These are phyloP conservation scores for Saksenaea oblongispora DNA, from an alignment of 371 early-diverging fungal species.

Conservation along the genomic window DNA sequence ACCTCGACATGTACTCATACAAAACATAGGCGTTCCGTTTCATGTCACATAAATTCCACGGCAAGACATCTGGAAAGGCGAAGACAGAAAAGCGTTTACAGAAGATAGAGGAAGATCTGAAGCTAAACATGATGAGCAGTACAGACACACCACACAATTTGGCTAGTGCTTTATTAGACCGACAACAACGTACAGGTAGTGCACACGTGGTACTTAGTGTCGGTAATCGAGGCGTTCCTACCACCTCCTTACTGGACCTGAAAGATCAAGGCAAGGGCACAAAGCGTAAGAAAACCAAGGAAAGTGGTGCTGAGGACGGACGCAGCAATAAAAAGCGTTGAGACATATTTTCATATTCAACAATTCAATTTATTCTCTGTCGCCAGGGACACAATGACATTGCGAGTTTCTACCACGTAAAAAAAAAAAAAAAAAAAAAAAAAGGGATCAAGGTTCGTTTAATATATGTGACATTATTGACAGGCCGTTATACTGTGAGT, in stretches of 20 bases:
- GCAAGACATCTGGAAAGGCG: conserved; percentile 88
- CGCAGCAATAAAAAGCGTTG: neutral
- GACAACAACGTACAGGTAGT: conserved; percentile 70
- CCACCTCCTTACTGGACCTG: conserved; percentile 22
- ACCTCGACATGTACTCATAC: neutral
- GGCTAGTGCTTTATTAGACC: conserved; percentile 72
- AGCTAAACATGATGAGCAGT: conserved; percentile 75
- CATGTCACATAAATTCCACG: conserved; percentile 95
- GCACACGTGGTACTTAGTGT: conserved; percentile 85
- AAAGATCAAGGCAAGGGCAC: conserved; percentile 7
- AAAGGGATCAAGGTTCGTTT: too few relatives aligned
- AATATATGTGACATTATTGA: too few relatives aligned
- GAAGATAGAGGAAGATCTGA: conserved; percentile 82
- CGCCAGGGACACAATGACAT: too few relatives aligned
- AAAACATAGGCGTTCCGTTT: conserved; percentile 77
- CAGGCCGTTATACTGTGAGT: too few relatives aligned
- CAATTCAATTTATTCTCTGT: neutral
- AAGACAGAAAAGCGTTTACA: conserved; percentile 90
- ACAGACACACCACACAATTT: conserved; percentile 81
- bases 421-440: too few relatives aligned
- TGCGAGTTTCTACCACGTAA: too few relatives aligned
- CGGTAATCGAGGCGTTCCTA: conserved; percentile 67
- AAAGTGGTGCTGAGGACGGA: neutral
- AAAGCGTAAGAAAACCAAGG: neutral
- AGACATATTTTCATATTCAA: too few relatives aligned